Base-by-base conservation (phyloP, 2,329 filamentous ascomycete genomes). In the Aphanocladium album region DNA sequence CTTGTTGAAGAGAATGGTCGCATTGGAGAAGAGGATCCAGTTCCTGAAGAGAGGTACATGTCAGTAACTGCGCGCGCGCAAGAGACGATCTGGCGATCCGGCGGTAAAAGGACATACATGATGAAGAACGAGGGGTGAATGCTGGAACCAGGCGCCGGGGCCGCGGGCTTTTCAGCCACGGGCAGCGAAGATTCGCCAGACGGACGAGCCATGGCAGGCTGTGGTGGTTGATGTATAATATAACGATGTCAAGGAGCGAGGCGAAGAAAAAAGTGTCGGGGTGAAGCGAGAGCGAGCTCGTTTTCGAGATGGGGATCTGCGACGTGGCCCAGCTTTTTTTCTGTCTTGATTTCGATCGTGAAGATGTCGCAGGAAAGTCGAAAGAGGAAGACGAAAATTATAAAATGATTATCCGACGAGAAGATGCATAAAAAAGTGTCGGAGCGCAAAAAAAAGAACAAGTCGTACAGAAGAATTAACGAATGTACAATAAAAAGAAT, bases 1-100 rank as follows among this genome's bases (percentile, higher is more conserved):
- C 79, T 96, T 96, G 81, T 96, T 96, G 82, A 96, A 96, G 63
- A 96, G 78, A 71, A 96, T 96, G 63, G 93, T 91, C 68, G 85
- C 81, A 65, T 91, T 93, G 68, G 90, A 95, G 72, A 95, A 84
- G 66, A 90, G 81, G 67, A 96, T 96, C 91, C 91, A 96, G 70
- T 85, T 83, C 59, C 81, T 83, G 41, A 2, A 35, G n/a, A 57
- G 9, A 23, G 21, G 17, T 23, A 2, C 21, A 14, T 46, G 21
- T 50, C n/a, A 52, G 49, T 55, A 17, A 16, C 11, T 30, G 9
- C 9, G 30, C 35, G 30, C 23, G 45, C 30, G 41, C 33, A 25
- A 51, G 33, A 19, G 33, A 33, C 9, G 35, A 50, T 57, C 14
- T 17, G 23, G 27, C 17, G 23, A 37, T 21, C 33, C 39, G 19